Percentiles rank a stretch among this genome's conserved stretches.
Evolutionary conservation across 2,329 filamentous ascomycete species (phyloP).

Genomic region (Colletotrichum navitas): DNA sequence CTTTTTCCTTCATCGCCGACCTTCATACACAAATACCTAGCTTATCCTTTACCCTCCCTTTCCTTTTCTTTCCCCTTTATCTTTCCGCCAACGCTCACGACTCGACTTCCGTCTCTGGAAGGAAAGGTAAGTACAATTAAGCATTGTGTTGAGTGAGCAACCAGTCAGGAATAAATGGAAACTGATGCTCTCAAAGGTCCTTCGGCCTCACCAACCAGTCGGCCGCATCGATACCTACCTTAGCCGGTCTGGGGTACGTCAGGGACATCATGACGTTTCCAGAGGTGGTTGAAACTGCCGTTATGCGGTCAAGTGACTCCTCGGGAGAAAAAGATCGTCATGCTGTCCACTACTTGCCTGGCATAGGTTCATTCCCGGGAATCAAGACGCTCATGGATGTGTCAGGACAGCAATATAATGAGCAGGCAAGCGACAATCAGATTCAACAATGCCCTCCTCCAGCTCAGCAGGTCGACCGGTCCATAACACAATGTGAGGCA

Average conservation of each 20-base stretch:
- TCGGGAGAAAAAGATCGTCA: background rate
- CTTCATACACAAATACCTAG: too few relatives aligned
- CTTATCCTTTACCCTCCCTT: background rate
- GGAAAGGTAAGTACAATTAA: background rate
- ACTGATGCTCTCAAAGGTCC: background rate
- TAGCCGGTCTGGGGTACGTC: background rate
- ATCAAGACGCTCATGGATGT: background rate
- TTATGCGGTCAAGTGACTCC: background rate
- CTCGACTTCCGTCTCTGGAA: background rate
- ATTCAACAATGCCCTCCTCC: background rate
- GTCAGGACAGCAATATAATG: background rate
- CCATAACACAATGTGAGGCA: background rate
- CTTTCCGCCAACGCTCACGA: background rate
- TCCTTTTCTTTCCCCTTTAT: background rate
- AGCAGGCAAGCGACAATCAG: background rate
- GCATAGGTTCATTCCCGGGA: background rate
- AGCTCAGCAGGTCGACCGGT: background rate
- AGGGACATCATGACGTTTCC: background rate
- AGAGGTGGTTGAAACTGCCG: background rate
- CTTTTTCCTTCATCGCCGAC: background rate
- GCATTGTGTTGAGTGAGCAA: too few relatives aligned
- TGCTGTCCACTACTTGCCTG: background rate
- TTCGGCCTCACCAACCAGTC: background rate
- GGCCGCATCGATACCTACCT: background rate
- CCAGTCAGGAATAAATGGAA: too few relatives aligned